Evolutionary conservation across 176 grass and related monocot species (phyloP).

Genomic region (Triticum dicoccoides): DNA sequence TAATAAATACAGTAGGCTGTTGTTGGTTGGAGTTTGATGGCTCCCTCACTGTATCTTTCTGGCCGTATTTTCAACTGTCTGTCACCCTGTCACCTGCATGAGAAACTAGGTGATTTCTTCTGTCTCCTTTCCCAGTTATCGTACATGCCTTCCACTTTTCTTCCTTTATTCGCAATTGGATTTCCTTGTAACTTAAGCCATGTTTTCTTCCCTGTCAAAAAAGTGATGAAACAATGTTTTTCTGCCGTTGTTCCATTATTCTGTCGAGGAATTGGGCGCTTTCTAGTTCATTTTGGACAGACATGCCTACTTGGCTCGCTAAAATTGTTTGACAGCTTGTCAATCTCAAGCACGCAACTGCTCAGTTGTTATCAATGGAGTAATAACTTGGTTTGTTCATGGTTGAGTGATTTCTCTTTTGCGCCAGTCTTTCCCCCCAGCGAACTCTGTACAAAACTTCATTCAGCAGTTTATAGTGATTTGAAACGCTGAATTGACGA

Average conservation of each 20-base stretch:
- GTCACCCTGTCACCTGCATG: neutral
- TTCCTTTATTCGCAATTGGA: neutral
- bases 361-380: neutral
- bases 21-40: constrained; percentile 24
- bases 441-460: neutral
- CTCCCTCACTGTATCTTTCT: constrained; percentile 19
- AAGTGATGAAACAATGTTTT: neutral
- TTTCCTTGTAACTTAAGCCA: constrained; percentile 24
- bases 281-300: constrained; percentile 9
- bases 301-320: neutral
- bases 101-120: constrained; percentile 21
- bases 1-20: constrained; percentile 10
- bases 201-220: neutral
- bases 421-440: no score
- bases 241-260: neutral
- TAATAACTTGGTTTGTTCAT: neutral
- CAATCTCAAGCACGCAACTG: constrained; percentile 18
- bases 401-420: no score
- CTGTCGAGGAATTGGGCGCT: neutral
- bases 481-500: neutral
- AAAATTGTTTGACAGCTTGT: neutral
- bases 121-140: no score
- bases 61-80: neutral
- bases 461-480: neutral
- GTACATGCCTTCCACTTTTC: neutral